A percentile compares a stretch with the other conserved stretches of the same genome.
These are phyloP conservation scores for Truncatella angustata DNA, from an alignment of 2,329 filamentous ascomycete genomes.

Conservation along the genomic window DNA sequence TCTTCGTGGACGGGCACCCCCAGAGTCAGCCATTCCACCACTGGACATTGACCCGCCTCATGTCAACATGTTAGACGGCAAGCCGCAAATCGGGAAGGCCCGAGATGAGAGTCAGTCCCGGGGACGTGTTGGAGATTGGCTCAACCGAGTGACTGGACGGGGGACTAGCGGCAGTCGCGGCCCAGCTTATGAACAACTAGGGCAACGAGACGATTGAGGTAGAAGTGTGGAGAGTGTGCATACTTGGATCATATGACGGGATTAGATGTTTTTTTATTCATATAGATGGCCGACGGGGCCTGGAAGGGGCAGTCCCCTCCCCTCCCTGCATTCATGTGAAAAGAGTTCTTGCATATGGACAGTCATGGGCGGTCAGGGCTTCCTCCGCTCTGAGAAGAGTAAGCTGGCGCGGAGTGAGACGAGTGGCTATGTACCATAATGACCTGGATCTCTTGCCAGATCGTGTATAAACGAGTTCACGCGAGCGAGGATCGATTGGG, in stretches of 20 bases:
- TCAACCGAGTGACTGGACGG: slow-evolving; percentile 39
- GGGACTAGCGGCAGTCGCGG: slow-evolving; percentile 29
- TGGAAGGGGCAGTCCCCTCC: background rate
- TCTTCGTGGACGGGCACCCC: slow-evolving; percentile 57
- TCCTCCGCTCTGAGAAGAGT: background rate
- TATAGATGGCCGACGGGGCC: slow-evolving; percentile 8
- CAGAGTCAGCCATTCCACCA: slow-evolving; percentile 72
- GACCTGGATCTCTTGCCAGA: no score
- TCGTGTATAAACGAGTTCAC: no score
- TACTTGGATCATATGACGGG: slow-evolving; percentile 12
- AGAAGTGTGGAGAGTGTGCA: background rate
- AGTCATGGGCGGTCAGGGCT: background rate
- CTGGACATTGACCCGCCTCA: slow-evolving; percentile 79
- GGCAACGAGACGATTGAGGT: slow-evolving; percentile 37
- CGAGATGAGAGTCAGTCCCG: slow-evolving; percentile 31
- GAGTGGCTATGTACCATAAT: no score
- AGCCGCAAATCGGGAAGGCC: slow-evolving; percentile 36
- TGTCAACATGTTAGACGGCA: slow-evolving; percentile 47
- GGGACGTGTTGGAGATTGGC: slow-evolving; percentile 48
- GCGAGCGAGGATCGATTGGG: no score
- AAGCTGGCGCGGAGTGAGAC: no score
- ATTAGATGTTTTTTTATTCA: slow-evolving; percentile 14
- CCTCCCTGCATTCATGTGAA: background rate
- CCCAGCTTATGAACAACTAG: slow-evolving; percentile 36
- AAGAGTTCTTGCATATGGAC: background rate